Evolutionary conservation across 257 asterid species (phyloP).

Genomic region (Sherardia arvensis): DNA sequence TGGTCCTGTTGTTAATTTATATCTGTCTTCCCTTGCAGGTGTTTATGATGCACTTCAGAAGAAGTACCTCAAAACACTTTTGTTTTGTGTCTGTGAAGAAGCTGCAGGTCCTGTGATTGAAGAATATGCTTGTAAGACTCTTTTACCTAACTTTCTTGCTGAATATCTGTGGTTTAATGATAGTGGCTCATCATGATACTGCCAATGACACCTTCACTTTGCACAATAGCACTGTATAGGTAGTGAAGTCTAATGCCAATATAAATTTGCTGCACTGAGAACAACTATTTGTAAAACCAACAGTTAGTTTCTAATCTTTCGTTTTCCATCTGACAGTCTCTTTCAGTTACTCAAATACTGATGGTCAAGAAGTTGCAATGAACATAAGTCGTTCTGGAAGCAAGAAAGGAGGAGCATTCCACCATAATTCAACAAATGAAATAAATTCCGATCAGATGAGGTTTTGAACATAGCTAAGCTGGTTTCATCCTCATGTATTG

Average conservation of each 20-base stretch:
- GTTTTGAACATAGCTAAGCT: constrained; percentile 24
- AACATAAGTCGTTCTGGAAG: constrained; percentile 69
- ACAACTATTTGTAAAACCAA: too few relatives aligned
- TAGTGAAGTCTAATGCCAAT: not conserved
- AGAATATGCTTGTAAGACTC: constrained; percentile 79
- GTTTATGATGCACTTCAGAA: constrained; percentile 94
- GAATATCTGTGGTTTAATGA: not conserved
- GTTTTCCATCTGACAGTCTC: constrained; percentile 49
- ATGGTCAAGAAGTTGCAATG: constrained; percentile 86
- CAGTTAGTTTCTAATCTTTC: not conserved
- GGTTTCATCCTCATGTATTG: constrained; percentile 4
- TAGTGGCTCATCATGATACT: not conserved
- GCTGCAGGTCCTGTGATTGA: constrained; percentile 83
- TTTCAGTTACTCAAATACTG: constrained; percentile 71
- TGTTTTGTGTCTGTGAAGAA: constrained; percentile 79
- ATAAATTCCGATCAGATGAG: constrained; percentile 87
- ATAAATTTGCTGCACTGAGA: not conserved
- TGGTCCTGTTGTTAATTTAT: constrained; percentile 7
- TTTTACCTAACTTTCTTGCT: not conserved
- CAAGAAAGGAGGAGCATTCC: constrained; percentile 72
- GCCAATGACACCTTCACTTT: not conserved
- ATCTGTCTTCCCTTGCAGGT: constrained; percentile 32
- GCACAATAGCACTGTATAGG: not conserved
- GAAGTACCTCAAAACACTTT: constrained; percentile 78
- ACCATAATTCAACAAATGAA: constrained; percentile 54